Evolutionary conservation across 192 early-diverging fungal species (phyloP).

Genomic region (Umbelopsis vinacea): DNA sequence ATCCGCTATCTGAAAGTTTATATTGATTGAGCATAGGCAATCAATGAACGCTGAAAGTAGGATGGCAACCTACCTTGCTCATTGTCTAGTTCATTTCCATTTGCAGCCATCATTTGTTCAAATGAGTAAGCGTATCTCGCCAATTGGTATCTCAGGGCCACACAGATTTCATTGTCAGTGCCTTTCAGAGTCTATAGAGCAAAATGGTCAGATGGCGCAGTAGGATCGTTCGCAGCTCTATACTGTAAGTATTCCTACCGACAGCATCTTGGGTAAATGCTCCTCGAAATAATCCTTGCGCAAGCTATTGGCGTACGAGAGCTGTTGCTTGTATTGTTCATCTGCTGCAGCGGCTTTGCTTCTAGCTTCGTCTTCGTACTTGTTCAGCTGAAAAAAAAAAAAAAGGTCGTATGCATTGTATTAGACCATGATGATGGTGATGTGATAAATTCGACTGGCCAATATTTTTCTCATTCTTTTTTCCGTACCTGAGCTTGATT

Average conservation of each 20-base stretch:
- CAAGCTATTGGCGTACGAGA: conserved; percentile 72
- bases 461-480: no score
- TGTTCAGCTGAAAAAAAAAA: conserved; percentile 59
- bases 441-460: no score
- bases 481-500: conserved; percentile 63
- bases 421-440: no score
- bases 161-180: conserved; percentile 83
- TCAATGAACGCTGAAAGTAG: not conserved
- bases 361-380: conserved; percentile 86
- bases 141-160: conserved; percentile 78
- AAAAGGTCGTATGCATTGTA: no score
- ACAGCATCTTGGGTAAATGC: conserved; percentile 84
- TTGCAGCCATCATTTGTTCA: conserved; percentile 75
- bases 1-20: conserved; percentile 16
- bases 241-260: conserved; percentile 46
- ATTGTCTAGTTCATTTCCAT: conserved; percentile 67
- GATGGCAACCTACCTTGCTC: conserved; percentile 22
- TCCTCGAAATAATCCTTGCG: conserved; percentile 78
- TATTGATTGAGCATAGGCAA: not conserved
- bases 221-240: not conserved
- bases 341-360: conserved; percentile 81
- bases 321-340: conserved; percentile 82
- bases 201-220: not conserved
- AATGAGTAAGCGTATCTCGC: conserved; percentile 79
- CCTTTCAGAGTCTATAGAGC: conserved; percentile 72